phyloP scores from a whole-genome alignment of 2,329 filamentous ascomycete genomes.

The Sclerotinia nivalis region DNA sequence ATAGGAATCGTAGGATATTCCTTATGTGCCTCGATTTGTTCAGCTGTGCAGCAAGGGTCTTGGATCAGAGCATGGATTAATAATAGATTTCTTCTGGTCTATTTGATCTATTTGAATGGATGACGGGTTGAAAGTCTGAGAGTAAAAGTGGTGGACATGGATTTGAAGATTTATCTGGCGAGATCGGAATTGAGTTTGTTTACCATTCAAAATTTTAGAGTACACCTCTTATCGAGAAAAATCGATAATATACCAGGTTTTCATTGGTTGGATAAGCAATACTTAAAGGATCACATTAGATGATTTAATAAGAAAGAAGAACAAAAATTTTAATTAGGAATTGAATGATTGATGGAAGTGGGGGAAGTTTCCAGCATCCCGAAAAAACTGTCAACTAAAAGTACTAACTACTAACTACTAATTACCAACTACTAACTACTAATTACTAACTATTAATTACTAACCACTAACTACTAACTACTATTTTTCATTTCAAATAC shows the following conservation, averaged over 20 bases:
- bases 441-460: too few species aligned
- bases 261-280: not conserved
- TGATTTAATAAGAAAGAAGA: too few species aligned
- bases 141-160: not conserved
- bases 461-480: too few species aligned
- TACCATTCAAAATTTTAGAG: not conserved
- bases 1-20: not conserved
- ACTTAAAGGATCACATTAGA: too few species aligned
- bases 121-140: not conserved
- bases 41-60: slow-evolving; percentile 1
- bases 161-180: not conserved
- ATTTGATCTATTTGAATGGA: not conserved
- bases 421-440: too few species aligned
- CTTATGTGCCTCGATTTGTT: not conserved
- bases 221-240: not conserved
- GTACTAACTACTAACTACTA: too few species aligned
- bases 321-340: not conserved
- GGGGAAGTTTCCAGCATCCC: not conserved
- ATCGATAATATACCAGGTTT: not conserved
- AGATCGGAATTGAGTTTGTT: not conserved
- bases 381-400: slow-evolving; percentile 4
- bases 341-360: not conserved
- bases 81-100: slow-evolving; percentile 1
- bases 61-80: not conserved
- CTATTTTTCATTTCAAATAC: too few species aligned